phyloP scores from a whole-genome alignment of 176 grass and related monocot genomes.

The Triticum urartu region DNA sequence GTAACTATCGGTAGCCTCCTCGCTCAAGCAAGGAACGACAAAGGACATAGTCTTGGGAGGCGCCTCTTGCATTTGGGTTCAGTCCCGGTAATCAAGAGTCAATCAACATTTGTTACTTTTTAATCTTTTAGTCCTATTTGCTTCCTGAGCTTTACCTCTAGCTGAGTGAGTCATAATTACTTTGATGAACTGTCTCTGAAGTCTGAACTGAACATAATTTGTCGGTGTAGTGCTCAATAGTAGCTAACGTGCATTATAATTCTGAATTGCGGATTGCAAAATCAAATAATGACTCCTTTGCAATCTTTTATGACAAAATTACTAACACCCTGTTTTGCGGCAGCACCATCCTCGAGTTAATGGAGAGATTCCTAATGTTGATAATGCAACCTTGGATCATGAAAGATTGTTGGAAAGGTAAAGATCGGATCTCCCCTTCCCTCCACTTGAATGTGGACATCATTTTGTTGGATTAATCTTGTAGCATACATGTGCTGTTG shows the following conservation, averaged over 20 bases:
- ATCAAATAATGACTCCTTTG: background rate
- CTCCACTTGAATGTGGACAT: background rate
- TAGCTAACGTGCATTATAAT: background rate
- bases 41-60: conserved; percentile 64
- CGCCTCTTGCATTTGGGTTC: conserved; percentile 84
- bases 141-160: background rate
- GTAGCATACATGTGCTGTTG: background rate
- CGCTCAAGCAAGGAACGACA: conserved; percentile 71
- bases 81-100: conserved; percentile 53
- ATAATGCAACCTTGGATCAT: conserved; percentile 89
- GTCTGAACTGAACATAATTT: background rate
- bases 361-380: conserved; percentile 80
- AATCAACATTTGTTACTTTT: background rate
- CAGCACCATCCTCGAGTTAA: conserved; percentile 92
- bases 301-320: conserved; percentile 20
- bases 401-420: conserved; percentile 83
- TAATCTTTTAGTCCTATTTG: background rate
- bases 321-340: conserved; percentile 18
- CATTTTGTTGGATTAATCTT: background rate
- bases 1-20: conserved; percentile 91
- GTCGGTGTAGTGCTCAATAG: background rate
- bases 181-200: background rate
- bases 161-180: background rate
- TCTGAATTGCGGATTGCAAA: conserved; percentile 5
- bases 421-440: background rate